phyloP scores from a whole-genome alignment of 108 stramenopile genomes.

The Cyclostephanos invisitatus region DNA sequence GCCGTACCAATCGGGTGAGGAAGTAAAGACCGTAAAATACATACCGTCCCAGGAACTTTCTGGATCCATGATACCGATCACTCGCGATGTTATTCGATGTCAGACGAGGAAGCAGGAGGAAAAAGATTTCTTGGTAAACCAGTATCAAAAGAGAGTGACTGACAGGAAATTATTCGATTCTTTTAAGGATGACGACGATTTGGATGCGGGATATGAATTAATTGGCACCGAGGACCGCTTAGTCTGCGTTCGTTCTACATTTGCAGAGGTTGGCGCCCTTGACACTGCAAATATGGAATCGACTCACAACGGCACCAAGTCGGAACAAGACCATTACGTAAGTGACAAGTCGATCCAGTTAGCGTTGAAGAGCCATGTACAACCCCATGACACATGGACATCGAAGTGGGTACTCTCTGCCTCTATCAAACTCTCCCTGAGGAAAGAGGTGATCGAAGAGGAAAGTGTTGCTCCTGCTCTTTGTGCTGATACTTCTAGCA shows the following conservation, averaged over 20 bases:
- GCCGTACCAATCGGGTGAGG: constrained; percentile 13
- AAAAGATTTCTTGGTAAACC: not conserved
- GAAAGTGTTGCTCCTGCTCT: not conserved
- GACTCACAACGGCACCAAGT: not conserved
- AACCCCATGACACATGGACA: not conserved
- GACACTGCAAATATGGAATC: not conserved
- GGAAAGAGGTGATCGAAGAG: not conserved
- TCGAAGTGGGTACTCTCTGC: constrained; percentile 16
- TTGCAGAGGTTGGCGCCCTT: not conserved
- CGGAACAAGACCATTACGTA: not conserved
- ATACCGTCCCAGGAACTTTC: constrained; percentile 35
- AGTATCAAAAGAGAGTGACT: constrained; percentile 1
- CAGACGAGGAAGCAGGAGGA: constrained; percentile 1
- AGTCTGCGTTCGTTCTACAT: not conserved
- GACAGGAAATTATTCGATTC: constrained; percentile 14
- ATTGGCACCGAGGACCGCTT: constrained; percentile 13
- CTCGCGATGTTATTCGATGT: not conserved
- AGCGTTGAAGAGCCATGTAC: not conserved
- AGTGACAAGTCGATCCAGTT: constrained; percentile 3
- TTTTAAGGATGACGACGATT: constrained; percentile 4
- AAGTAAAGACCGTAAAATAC: constrained; percentile 3
- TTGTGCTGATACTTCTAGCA: constrained; percentile 8
- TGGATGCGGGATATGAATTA: not conserved
- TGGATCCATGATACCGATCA: constrained; percentile 11
- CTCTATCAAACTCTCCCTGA: constrained; percentile 16